Evolutionary conservation across 139 green algal species (phyloP), one percentile per base, ranked within the genome.

Genomic region (Limnomonas spitsbergensis): DNA sequence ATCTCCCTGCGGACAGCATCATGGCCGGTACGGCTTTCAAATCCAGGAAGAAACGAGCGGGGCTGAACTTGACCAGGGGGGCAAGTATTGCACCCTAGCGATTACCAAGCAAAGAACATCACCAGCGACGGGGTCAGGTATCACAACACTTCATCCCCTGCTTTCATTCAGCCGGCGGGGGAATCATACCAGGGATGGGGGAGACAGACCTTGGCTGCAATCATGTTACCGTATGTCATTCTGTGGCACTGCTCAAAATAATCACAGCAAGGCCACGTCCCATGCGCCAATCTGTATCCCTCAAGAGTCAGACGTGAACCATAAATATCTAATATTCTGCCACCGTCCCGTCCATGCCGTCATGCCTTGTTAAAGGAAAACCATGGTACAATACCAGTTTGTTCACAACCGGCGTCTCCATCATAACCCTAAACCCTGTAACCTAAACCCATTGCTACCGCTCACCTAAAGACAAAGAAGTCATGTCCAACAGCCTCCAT

Each of bases 381-480:
- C 14, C 47, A 61, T 20, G 47, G 14, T 29, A 61, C 47, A 61
- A 29, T 61, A n/a, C n/a, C n/a, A n/a, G n/a, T n/a, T n/a, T n/a
- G n/a, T n/a, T n/a, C n/a, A n/a, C n/a, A n/a, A n/a, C n/a, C n/a
- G n/a, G n/a, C n/a, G 47, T 61, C 47, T 61, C 20, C 47, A 61
- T 61, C 20, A 20, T 61, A 61, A 61, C 14, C 20, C n/a, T n/a
- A n/a, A n/a, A n/a, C n/a, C n/a, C n/a, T n/a, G n/a, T n/a, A n/a
- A n/a, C n/a, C n/a, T n/a, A n/a, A n/a, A 61, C 47, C 47, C 14
- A 14, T 61, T 20, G 47, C 47, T 20, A 61, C 14, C 47, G 7
- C 70, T 80, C 61, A 75, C 69, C 69, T 66, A 85, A 86, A 91
- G 1, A 92, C 69, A 74, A 82, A 92, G 80, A 91, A 91, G 69